Evolutionary conservation across 139 green algal species (phyloP).

Genomic region (Edaphochlamys debaryana): DNA sequence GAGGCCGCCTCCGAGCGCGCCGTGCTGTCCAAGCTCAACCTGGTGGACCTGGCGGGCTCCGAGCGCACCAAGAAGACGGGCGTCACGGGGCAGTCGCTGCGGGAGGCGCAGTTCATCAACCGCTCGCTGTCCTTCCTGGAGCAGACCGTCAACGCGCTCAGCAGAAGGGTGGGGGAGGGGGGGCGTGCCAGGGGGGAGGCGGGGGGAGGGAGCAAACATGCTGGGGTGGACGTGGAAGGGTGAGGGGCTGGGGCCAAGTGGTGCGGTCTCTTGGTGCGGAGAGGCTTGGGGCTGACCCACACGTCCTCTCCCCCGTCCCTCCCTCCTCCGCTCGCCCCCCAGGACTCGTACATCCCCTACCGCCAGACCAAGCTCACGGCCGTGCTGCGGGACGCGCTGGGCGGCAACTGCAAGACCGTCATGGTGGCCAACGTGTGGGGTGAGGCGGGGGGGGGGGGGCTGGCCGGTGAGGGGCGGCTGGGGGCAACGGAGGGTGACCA

Average conservation of each 20-base stretch:
- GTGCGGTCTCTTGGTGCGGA: too few relatives aligned
- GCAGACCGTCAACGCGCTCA: conserved; percentile 83
- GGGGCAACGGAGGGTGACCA: too few relatives aligned
- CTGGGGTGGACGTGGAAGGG: too few relatives aligned
- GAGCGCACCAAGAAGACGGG: conserved; percentile 87
- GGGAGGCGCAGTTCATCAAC: conserved; percentile 88
- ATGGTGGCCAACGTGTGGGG: conserved; percentile 86
- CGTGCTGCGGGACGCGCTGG: conserved; percentile 80
- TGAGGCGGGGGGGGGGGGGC: neutral
- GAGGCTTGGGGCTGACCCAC: too few relatives aligned
- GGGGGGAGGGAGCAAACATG: too few relatives aligned
- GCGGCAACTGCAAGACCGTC: conserved; percentile 84
- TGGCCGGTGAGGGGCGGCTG: too few relatives aligned
- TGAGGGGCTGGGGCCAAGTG: too few relatives aligned
- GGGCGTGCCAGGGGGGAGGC: too few relatives aligned
- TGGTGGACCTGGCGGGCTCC: conserved; percentile 85
- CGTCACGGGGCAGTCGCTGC: conserved; percentile 62
- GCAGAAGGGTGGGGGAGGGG: too few relatives aligned
- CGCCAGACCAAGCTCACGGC: conserved; percentile 83
- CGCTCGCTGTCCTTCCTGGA: conserved; percentile 87
- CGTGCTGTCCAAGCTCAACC: conserved; percentile 69
- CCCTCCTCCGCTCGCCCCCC: too few relatives aligned
- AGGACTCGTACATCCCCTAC: conserved; percentile 76
- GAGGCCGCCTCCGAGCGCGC: conserved; percentile 70
- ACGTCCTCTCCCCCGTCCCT: too few relatives aligned